These are phyloP conservation scores for Tuber microsphaerosporum DNA, from an alignment of 495 filamentous ascomycete genomes.

Conservation along the genomic window DNA sequence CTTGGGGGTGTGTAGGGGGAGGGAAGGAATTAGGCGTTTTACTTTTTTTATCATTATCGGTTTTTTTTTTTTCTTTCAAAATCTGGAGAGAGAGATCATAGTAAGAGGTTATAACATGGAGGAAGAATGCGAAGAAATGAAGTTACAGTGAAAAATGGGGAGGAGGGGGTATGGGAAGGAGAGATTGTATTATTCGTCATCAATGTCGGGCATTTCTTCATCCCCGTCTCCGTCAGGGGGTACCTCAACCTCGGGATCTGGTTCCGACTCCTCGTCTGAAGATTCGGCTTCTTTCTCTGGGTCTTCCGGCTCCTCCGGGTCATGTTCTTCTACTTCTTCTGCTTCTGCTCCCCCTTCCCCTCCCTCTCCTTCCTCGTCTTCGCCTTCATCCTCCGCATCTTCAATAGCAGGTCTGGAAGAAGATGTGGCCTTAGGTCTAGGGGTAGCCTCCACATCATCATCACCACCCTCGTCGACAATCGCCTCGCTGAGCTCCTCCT, in stretches of 20 bases:
- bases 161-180: slow-evolving; percentile 12
- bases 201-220: slow-evolving; percentile 33
- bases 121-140: not conserved
- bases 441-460: slow-evolving; percentile 46
- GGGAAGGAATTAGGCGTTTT: not conserved
- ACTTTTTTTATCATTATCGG: not conserved
- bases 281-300: slow-evolving; percentile 17
- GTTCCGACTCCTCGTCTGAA: slow-evolving; percentile 32
- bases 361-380: slow-evolving; percentile 56
- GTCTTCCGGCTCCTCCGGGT: slow-evolving; percentile 24
- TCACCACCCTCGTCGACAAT: slow-evolving; percentile 45
- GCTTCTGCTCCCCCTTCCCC: slow-evolving; percentile 48
- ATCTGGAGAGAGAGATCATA: not conserved
- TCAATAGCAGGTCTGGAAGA: slow-evolving; percentile 3
- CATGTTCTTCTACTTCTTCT: slow-evolving; percentile 44
- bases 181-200: slow-evolving; percentile 21
- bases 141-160: slow-evolving; percentile 8
- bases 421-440: slow-evolving; percentile 38
- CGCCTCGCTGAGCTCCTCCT: slow-evolving; percentile 43
- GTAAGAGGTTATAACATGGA: not conserved
- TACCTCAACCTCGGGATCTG: slow-evolving; percentile 29
- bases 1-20: not conserved
- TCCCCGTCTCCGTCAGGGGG: slow-evolving; percentile 26
- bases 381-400: slow-evolving; percentile 41
- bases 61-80: not conserved